Percentiles rank a stretch among this genome's conserved stretches.
phyloP scores from a whole-genome alignment of 495 filamentous ascomycete species.

The Aspergillus ostianus region DNA sequence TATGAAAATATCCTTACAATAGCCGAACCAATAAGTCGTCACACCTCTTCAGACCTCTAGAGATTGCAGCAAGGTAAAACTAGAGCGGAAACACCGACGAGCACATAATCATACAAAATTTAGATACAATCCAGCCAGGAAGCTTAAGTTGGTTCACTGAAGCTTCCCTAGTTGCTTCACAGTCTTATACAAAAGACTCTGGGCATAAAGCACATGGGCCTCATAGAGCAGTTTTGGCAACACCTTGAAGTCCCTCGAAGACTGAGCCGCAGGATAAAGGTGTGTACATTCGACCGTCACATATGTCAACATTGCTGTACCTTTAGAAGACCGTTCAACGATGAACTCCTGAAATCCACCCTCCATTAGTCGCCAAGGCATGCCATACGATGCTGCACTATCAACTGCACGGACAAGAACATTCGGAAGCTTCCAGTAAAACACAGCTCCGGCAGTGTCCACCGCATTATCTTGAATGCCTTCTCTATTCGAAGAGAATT shows the following conservation, averaged over 20 bases:
- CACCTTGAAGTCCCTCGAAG: slow-evolving; percentile 9
- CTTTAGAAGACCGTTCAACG: slow-evolving; percentile 14
- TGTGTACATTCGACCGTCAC: slow-evolving; percentile 12
- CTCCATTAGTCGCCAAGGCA: slow-evolving; percentile 20
- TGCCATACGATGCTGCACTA: slow-evolving; percentile 10
- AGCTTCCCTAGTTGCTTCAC: slow-evolving; percentile 4
- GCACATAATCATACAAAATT: too few relatives aligned
- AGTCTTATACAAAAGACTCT: slow-evolving; percentile 10
- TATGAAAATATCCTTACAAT: too few relatives aligned
- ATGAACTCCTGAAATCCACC: slow-evolving; percentile 19
- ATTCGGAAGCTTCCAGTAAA: slow-evolving; percentile 15
- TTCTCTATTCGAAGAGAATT: slow-evolving; percentile 7
- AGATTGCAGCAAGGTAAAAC: too few relatives aligned
- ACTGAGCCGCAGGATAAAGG: slow-evolving; percentile 9
- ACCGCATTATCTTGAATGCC: background rate
- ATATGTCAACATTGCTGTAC: slow-evolving; percentile 16
- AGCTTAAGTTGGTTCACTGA: background rate
- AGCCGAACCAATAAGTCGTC: too few relatives aligned
- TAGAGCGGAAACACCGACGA: too few relatives aligned
- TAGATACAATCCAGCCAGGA: too few relatives aligned
- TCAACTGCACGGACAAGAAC: slow-evolving; percentile 7
- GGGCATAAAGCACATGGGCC: slow-evolving; percentile 19
- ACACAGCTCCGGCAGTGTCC: slow-evolving; percentile 8
- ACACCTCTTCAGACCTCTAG: too few relatives aligned
- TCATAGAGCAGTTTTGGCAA: slow-evolving; percentile 16